Evolutionary conservation across 2,329 filamentous ascomycete species (phyloP).

Genomic region (Fusarium keratoplasticum): DNA sequence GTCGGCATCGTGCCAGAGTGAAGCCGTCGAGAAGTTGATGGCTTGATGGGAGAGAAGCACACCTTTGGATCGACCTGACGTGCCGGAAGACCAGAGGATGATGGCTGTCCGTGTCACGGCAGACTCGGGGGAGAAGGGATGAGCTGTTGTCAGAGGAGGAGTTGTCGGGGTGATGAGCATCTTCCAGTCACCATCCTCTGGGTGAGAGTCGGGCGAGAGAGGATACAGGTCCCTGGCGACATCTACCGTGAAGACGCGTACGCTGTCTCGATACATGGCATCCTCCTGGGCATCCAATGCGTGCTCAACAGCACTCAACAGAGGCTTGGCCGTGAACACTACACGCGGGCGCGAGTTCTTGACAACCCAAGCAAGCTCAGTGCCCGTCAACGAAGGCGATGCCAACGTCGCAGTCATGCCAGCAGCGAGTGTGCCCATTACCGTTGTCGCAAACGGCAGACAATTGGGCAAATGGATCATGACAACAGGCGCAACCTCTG

Average conservation of each 20-base stretch:
- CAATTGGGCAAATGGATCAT: constrained; percentile 57
- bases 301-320: constrained; percentile 47
- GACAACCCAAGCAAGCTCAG: constrained; percentile 55
- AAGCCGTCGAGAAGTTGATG: constrained; percentile 67
- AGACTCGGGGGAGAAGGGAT: constrained; percentile 49
- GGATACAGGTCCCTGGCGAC: constrained; percentile 51
- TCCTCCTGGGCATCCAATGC: constrained; percentile 51
- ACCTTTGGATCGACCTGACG: constrained; percentile 80
- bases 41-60: constrained; percentile 78
- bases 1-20: constrained; percentile 63
- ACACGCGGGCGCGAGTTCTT: constrained; percentile 53
- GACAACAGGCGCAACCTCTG: constrained; percentile 55
- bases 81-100: constrained; percentile 66
- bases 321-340: constrained; percentile 51
- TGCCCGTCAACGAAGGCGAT: constrained; percentile 54
- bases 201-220: constrained; percentile 28
- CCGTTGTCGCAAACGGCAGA: constrained; percentile 51
- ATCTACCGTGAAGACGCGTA: constrained; percentile 72
- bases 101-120: constrained; percentile 67
- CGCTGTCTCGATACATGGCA: constrained; percentile 44
- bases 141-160: constrained; percentile 58
- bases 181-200: constrained; percentile 65
- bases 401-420: constrained; percentile 55
- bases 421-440: constrained; percentile 54
- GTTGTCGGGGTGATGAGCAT: constrained; percentile 63